These are phyloP conservation scores for Pythium utonaiense DNA, from an alignment of 352 stramenopile species.

Conservation along the genomic window DNA sequence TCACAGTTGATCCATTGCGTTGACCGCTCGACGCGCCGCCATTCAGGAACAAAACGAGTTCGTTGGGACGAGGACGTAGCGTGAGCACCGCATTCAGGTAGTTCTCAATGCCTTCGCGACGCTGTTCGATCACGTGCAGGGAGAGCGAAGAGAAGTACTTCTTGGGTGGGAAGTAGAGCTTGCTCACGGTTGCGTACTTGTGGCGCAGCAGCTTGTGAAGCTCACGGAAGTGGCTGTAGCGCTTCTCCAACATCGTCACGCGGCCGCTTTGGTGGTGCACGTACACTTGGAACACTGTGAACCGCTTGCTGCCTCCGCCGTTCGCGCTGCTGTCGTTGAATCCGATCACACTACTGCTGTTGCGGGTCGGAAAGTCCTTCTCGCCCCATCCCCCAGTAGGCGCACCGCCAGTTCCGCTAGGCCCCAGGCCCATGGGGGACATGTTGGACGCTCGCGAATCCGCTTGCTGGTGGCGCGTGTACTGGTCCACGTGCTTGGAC, in stretches of 20 bases:
- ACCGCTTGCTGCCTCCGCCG: conserved; percentile 42
- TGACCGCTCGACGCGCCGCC: conserved; percentile 22
- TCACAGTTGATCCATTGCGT: background rate
- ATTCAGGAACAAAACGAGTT: conserved; percentile 70
- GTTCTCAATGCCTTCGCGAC: conserved; percentile 73
- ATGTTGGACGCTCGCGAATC: background rate
- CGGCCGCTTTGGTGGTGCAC: conserved; percentile 71
- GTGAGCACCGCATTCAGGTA: conserved; percentile 82
- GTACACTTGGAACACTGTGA: conserved; percentile 75
- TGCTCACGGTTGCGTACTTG: conserved; percentile 77
- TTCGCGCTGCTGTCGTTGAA: background rate
- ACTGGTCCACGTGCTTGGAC: conserved; percentile 42
- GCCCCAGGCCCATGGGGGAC: conserved; percentile 2
- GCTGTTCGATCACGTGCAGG: conserved; percentile 83
- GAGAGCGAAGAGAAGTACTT: conserved; percentile 88
- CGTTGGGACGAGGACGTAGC: conserved; percentile 54
- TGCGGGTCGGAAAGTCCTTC: conserved; percentile 45
- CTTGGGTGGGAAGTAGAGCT: conserved; percentile 83
- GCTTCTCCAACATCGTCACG: conserved; percentile 63
- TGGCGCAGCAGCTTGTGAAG: conserved; percentile 75
- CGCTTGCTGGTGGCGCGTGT: conserved; percentile 10
- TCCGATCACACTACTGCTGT: conserved; percentile 42
- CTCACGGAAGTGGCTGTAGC: conserved; percentile 82
- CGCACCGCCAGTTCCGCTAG: conserved; percentile 6
- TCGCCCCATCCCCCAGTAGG: conserved; percentile 17